Conservation (phyloP, 108 stramenopile genomes). For the Licmophora abbreviata region DNA sequence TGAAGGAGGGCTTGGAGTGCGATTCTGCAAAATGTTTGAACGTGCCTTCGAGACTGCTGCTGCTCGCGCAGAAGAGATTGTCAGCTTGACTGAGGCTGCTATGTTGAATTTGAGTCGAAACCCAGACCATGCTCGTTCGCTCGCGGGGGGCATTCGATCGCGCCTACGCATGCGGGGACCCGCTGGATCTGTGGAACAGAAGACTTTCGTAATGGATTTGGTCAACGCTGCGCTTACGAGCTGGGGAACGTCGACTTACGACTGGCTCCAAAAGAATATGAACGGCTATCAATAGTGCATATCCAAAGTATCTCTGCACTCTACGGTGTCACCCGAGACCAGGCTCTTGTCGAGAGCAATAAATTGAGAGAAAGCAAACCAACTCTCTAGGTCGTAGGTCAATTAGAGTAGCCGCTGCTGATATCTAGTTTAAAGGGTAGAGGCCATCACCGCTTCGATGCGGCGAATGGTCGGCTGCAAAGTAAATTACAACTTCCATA, state of each 20-base stretch:
- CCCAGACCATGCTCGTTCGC: constrained; percentile 39
- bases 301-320: too few relatives aligned
- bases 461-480: too few relatives aligned
- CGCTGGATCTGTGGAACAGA: constrained; percentile 52
- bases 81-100: constrained; percentile 63
- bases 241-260: constrained; percentile 81
- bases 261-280: constrained; percentile 87
- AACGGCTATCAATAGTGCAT: constrained; percentile 78
- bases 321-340: too few relatives aligned
- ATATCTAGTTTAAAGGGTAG: too few relatives aligned
- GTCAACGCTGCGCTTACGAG: constrained; percentile 77
- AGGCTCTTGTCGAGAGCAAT: too few relatives aligned
- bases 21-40: constrained; percentile 85
- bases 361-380: too few relatives aligned
- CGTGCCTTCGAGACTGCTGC: constrained; percentile 71
- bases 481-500: too few relatives aligned
- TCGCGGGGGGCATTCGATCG: constrained; percentile 61
- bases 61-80: constrained; percentile 70
- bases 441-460: too few relatives aligned
- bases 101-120: constrained; percentile 66
- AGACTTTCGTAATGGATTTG: constrained; percentile 75
- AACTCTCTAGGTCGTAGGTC: too few relatives aligned
- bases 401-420: too few relatives aligned
- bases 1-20: constrained; percentile 52
- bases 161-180: constrained; percentile 70